Percentiles rank a stretch among this genome's conserved stretches.
phyloP scores from a whole-genome alignment of 2,329 filamentous ascomycete genomes.

The Lasiodiplodia citricola region DNA sequence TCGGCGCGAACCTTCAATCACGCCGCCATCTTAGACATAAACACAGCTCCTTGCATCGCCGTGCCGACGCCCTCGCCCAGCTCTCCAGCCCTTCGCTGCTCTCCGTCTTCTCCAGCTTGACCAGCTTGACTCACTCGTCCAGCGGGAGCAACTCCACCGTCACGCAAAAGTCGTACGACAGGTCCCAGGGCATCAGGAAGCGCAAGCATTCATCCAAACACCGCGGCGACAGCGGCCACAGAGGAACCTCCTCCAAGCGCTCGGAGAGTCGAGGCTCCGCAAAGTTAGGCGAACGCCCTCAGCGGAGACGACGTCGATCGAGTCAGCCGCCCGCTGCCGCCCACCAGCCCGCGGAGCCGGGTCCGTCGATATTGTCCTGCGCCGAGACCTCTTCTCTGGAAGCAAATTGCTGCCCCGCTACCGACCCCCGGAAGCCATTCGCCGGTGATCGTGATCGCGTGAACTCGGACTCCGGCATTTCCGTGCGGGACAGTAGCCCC shows the following conservation, averaged over 20 bases:
- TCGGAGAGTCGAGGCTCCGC: conserved; percentile 23
- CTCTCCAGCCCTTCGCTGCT: conserved; percentile 49
- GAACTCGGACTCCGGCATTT: conserved; percentile 36
- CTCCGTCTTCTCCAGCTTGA: conserved; percentile 50
- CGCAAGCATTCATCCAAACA: conserved; percentile 30
- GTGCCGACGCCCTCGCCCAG: conserved; percentile 36
- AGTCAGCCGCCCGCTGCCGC: conserved; percentile 18
- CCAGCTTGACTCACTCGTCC: conserved; percentile 48
- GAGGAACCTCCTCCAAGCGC: conserved; percentile 19
- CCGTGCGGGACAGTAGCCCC: conserved; percentile 41
- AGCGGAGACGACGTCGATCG: conserved; percentile 13
- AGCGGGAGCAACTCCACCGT: conserved; percentile 55
- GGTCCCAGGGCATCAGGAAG: conserved; percentile 32
- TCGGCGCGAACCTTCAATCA: not conserved
- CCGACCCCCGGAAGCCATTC: conserved; percentile 13
- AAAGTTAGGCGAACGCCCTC: conserved; percentile 20
- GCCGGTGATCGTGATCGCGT: conserved; percentile 20
- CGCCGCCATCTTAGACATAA: conserved; percentile 32
- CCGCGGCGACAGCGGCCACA: conserved; percentile 31
- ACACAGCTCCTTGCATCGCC: conserved; percentile 40
- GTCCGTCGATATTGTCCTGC: conserved; percentile 15
- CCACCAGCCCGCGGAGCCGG: conserved; percentile 31
- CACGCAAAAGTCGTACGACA: conserved; percentile 48
- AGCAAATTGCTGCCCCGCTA: conserved; percentile 14
- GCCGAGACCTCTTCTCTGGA: conserved; percentile 6